phyloP scores from a whole-genome alignment of 768 basidiomycete genomes.

The Suillus clintonianus region DNA sequence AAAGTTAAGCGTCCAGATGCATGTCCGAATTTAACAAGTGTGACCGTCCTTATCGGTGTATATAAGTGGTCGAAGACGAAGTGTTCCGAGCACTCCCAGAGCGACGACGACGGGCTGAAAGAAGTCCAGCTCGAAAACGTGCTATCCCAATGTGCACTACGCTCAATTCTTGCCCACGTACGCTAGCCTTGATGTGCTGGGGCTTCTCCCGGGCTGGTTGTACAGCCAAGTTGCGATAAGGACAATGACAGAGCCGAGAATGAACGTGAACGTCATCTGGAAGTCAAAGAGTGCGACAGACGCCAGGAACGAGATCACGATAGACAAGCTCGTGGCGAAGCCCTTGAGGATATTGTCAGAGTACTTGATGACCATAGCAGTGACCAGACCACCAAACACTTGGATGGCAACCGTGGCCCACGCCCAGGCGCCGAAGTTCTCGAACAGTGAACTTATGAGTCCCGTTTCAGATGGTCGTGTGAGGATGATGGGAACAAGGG shows the following conservation, averaged over 20 bases:
- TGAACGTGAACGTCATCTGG: conserved; percentile 81
- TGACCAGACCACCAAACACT: conserved; percentile 89
- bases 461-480: conserved; percentile 41
- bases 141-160: not conserved
- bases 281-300: conserved; percentile 91
- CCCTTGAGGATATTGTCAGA: conserved; percentile 92
- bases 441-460: conserved; percentile 61
- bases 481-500: conserved; percentile 75
- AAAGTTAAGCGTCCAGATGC: conserved; percentile 18
- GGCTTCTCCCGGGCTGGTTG: conserved; percentile 60
- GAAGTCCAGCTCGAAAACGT: conserved; percentile 4
- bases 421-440: conserved; percentile 88
- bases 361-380: conserved; percentile 93
- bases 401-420: conserved; percentile 89
- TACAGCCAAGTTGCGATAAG: conserved; percentile 91
- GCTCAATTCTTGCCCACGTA: conserved; percentile 28
- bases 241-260: conserved; percentile 82
- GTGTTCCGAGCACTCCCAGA: conserved; percentile 11
- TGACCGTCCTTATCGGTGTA: conserved; percentile 22
- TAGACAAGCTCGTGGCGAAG: conserved; percentile 92
- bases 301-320: conserved; percentile 92
- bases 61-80: conserved; percentile 19
- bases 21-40: conserved; percentile 27
- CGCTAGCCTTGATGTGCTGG: conserved; percentile 27
- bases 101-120: not conserved